Percentiles rank a stretch among this genome's conserved stretches.
Conservation (phyloP, 2,329 filamentous ascomycete species). For the Colletotrichum melonis region DNA sequence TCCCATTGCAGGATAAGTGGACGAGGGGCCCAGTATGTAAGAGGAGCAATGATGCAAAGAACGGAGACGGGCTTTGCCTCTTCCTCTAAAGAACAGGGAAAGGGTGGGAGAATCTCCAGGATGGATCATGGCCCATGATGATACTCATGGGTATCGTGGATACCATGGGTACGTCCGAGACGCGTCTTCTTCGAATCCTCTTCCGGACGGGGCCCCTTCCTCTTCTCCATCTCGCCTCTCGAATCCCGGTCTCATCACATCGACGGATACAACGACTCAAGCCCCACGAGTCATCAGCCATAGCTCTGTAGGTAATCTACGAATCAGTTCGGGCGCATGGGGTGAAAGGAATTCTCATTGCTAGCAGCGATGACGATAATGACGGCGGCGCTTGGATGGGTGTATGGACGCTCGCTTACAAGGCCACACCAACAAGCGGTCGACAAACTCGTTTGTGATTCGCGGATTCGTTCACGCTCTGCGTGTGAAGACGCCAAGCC, state of each 20-base stretch:
- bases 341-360: not conserved
- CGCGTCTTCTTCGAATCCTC: constrained; percentile 4
- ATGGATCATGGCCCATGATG: not conserved
- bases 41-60: not conserved
- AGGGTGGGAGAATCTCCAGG: not conserved
- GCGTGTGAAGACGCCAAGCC: constrained; percentile 21
- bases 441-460: not conserved
- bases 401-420: constrained; percentile 2
- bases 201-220: constrained; percentile 3
- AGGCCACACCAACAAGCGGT: constrained; percentile 11
- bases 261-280: not conserved
- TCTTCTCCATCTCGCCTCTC: constrained; percentile 7
- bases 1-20: not conserved
- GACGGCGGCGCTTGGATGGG: not conserved
- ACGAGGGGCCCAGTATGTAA: not conserved
- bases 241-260: constrained; percentile 12
- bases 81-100: not conserved
- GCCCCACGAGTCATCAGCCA: constrained; percentile 14
- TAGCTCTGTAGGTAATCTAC: not conserved
- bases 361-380: not conserved
- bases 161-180: constrained; percentile 13
- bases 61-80: not conserved
- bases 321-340: not conserved
- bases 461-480: not conserved
- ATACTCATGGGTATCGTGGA: not conserved